These are phyloP conservation scores for Nyssa sinensis DNA, from an alignment of 148 eudicot species.

Conservation along the genomic window DNA sequence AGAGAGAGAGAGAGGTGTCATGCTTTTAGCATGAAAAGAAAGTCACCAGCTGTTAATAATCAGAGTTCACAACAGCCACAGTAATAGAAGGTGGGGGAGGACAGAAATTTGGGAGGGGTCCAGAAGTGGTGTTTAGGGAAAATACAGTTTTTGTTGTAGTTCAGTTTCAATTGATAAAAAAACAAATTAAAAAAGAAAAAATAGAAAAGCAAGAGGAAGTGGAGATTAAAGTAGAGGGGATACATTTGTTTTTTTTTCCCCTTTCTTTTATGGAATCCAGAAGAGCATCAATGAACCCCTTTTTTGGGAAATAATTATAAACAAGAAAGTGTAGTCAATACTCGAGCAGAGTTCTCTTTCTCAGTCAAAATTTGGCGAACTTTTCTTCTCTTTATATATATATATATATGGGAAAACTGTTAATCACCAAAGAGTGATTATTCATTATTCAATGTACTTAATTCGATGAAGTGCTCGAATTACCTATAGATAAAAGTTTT, in stretches of 20 bases:
- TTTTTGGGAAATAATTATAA: neutral
- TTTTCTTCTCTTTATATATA: neutral
- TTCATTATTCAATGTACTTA: too few relatives aligned
- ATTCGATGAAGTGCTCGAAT: too few relatives aligned
- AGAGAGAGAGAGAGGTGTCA: slow-evolving; percentile 10
- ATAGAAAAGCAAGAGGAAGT: too few relatives aligned
- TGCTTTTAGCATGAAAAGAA: slow-evolving; percentile 14
- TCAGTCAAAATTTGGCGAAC: neutral
- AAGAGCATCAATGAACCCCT: slow-evolving; percentile 11
- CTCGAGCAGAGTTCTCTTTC: neutral
- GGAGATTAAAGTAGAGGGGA: neutral
- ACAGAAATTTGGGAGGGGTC: neutral
- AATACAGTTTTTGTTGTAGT: neutral
- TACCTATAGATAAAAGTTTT: too few relatives aligned
- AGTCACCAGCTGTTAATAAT: slow-evolving; percentile 20
- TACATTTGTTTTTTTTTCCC: neutral
- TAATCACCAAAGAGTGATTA: too few relatives aligned
- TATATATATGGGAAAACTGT: too few relatives aligned
- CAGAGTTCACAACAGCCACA: slow-evolving; percentile 13
- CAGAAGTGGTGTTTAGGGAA: neutral
- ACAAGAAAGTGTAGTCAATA: neutral
- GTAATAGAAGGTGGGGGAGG: neutral
- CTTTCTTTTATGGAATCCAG: slow-evolving; percentile 15
- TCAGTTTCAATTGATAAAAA: neutral
- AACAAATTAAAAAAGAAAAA: too few relatives aligned